These are phyloP conservation scores for Dendrobium officinale DNA, from an alignment of 106 monocot genomes.

Conservation along the genomic window DNA sequence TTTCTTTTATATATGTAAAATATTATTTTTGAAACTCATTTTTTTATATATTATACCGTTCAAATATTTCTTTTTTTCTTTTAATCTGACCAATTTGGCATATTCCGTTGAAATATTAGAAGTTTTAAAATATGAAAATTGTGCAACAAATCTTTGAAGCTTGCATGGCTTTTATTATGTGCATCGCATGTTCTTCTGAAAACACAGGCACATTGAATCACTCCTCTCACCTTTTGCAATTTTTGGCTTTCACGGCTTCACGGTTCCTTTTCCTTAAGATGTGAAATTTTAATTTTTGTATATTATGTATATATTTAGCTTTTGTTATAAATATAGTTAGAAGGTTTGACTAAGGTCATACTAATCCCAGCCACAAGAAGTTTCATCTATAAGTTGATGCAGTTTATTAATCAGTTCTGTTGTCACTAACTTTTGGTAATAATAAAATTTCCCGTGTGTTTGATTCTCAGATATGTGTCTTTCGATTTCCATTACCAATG, in stretches of 20 bases:
- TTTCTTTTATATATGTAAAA: neutral
- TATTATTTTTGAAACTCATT: neutral
- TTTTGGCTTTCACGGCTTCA: neutral
- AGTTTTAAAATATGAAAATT: neutral
- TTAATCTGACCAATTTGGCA: neutral
- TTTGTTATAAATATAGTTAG: neutral
- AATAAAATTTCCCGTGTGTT: neutral
- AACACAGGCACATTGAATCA: neutral
- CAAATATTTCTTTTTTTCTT: neutral
- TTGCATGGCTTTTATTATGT: neutral
- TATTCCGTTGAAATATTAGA: neutral
- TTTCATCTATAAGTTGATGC: neutral
- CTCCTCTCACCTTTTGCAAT: neutral
- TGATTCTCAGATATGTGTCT: constrained; percentile 65
- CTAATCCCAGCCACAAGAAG: neutral
- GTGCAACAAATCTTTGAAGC: neutral
- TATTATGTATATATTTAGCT: neutral
- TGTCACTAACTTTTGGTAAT: neutral
- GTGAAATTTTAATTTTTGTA: neutral
- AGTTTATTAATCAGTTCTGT: neutral
- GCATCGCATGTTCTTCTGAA: neutral
- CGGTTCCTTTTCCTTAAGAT: too few relatives aligned
- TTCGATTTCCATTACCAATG: constrained; percentile 89
- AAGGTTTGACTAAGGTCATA: neutral
- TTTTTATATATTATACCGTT: neutral